Evolutionary conservation across 495 filamentous ascomycete species (phyloP).

Genomic region (Entonaema liquescens): DNA sequence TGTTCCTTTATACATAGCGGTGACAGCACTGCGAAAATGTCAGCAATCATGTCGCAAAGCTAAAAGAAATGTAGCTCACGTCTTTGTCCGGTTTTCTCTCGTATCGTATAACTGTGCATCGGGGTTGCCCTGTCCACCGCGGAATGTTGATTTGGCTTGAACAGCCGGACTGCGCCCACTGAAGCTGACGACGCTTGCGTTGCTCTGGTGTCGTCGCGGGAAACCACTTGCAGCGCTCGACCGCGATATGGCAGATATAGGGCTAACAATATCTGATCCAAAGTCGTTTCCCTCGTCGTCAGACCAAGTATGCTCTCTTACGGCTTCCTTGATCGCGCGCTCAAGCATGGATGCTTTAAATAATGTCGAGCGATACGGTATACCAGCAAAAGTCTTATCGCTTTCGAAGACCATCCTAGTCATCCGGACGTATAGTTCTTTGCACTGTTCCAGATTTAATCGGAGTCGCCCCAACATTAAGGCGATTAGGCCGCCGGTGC

Average conservation of each 20-base stretch:
- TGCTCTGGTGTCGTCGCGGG: constrained; percentile 63
- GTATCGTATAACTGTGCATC: constrained; percentile 81
- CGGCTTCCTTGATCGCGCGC: constrained; percentile 90
- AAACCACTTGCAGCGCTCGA: constrained; percentile 48
- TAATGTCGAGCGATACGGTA: constrained; percentile 89
- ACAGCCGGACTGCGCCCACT: constrained; percentile 56
- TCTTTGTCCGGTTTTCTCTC: constrained; percentile 88
- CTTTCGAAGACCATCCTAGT: constrained; percentile 95
- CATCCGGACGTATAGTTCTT: constrained; percentile 93
- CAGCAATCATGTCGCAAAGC: constrained; percentile 31
- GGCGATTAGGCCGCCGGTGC: constrained; percentile 93
- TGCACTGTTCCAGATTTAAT: constrained; percentile 93
- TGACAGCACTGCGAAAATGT: constrained; percentile 73
- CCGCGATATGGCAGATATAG: constrained; percentile 48
- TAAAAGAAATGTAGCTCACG: constrained; percentile 63
- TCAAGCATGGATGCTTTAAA: constrained; percentile 97
- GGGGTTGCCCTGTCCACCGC: constrained; percentile 67
- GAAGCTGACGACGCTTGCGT: constrained; percentile 69
- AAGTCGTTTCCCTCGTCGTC: constrained; percentile 82
- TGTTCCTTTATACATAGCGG: constrained; percentile 88
- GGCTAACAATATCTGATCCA: constrained; percentile 37
- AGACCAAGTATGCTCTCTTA: constrained; percentile 83
- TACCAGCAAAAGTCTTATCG: constrained; percentile 95
- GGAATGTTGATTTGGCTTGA: constrained; percentile 49
- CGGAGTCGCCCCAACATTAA: constrained; percentile 94